Evolutionary conservation across 257 asterid species (phyloP), one percentile per base, ranked within the genome.

Genomic region (Ligustrum vulgare): DNA sequence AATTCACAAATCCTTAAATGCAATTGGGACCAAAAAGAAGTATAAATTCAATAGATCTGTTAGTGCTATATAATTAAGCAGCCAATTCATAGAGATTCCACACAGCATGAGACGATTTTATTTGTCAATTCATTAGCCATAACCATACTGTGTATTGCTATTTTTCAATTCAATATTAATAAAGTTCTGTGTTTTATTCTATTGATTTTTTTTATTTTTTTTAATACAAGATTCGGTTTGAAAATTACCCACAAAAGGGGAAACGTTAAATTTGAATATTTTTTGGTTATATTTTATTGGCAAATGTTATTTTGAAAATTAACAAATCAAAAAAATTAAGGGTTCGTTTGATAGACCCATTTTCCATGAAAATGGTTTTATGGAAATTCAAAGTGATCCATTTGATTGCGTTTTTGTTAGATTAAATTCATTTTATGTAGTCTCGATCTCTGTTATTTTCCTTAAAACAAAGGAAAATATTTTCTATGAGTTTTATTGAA

Each of bases 51-150:
- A 28, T 28, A 23, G 63, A 49, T 25, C 70, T 47, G 70, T 75
- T 74, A 32, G 31, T 20, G 4, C 8, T 8, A n/a, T 60, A 22
- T 23, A 20, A 58, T 60, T 60, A 60, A 23, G 68, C 45, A n/a
- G 22, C 51, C 58, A 37, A 34, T 45, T 65, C 34, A 34, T 18
- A 35, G 51, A 51, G 72, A 64, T 71, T 77, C 73, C 32, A 49
- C 45, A 32, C 47, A 60, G 60, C 64, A 79, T 47, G 58, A 36
- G 79, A 64, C 73, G 75, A 70, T 28, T 36, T 32, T 64, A 64
- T 54, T 70, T 77, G 41, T 71, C 63, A 20, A 71, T 32, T 22
- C 65, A 56, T 7, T 20, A 56, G 32, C 65, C 65, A 58, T 58
- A 8, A 22, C 32, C 65, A 56, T 32, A 56, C 32, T 58, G 65